Conservation (phyloP, 2,329 filamentous ascomycete genomes). For the Exophiala sp. region DNA sequence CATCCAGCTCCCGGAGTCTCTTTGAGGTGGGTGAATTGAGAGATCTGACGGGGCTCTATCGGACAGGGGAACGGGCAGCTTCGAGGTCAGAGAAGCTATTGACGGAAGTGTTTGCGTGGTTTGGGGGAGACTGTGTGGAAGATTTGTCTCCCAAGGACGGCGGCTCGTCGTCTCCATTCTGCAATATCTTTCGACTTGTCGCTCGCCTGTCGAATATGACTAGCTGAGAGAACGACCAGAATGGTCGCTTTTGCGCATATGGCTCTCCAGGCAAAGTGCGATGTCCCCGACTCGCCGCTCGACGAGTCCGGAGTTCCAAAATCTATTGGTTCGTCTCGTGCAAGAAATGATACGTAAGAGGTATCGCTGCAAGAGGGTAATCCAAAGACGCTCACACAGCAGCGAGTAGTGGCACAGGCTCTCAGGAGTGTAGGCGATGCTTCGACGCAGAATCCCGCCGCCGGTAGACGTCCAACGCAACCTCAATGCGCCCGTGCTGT, state of each 20-base stretch:
- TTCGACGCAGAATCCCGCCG: constrained; percentile 13
- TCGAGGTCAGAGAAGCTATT: constrained; percentile 44
- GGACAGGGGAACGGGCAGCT: constrained; percentile 33
- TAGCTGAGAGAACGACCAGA: constrained; percentile 15
- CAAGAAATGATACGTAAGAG: constrained; percentile 8
- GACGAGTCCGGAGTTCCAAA: constrained; percentile 5
- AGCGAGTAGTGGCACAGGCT: constrained; percentile 18
- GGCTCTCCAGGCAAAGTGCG: constrained; percentile 5
- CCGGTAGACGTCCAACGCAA: constrained; percentile 1
- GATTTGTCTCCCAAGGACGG: constrained; percentile 42
- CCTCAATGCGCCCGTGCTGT: constrained; percentile 1
- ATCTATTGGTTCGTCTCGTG: constrained; percentile 11
- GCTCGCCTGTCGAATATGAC: constrained; percentile 14
- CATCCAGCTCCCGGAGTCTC: constrained; percentile 56
- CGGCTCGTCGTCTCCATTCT: constrained; percentile 39
- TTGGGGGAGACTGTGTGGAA: constrained; percentile 34
- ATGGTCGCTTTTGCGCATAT: constrained; percentile 16
- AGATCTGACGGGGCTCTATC: constrained; percentile 41
- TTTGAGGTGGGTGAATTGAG: constrained; percentile 44
- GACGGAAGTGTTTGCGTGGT: constrained; percentile 42
- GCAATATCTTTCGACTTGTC: constrained; percentile 9
- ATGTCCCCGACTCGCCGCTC: constrained; percentile 16
- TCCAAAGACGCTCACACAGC: constrained; percentile 12
- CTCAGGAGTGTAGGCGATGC: constrained; percentile 4
- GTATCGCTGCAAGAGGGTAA: constrained; percentile 9